These are phyloP conservation scores for Monosporascus sp. DNA, from an alignment of 2,329 filamentous ascomycete species.

Conservation along the genomic window DNA sequence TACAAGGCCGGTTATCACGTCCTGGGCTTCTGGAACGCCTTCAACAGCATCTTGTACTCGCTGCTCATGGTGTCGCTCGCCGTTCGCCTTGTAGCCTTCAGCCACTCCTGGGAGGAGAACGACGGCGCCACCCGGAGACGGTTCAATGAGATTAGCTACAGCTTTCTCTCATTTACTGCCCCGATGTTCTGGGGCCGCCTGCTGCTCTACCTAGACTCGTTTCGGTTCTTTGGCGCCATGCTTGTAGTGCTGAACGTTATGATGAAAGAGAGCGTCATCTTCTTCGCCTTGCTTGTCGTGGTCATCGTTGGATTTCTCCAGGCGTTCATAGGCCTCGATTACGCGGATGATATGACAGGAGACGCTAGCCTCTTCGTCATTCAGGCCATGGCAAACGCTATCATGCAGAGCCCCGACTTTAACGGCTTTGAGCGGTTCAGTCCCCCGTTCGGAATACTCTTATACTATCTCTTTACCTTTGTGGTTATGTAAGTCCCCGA, in stretches of 20 bases:
- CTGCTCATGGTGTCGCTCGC: conserved; percentile 75
- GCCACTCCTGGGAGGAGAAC: conserved; percentile 41
- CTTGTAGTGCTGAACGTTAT: conserved; percentile 92
- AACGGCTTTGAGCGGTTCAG: conserved; percentile 82
- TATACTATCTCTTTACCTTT: conserved; percentile 98
- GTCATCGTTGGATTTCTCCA: conserved; percentile 86
- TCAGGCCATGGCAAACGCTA: conserved; percentile 78
- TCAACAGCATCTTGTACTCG: conserved; percentile 79
- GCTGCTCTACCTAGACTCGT: conserved; percentile 84
- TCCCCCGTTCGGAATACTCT: conserved; percentile 85
- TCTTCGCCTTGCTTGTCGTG: conserved; percentile 84
- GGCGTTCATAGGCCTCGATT: conserved; percentile 87
- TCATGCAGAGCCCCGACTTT: conserved; percentile 92
- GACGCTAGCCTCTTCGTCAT: conserved; percentile 70
- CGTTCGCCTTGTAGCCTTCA: conserved; percentile 72
- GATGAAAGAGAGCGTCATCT: conserved; percentile 93
- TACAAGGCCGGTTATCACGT: conserved; percentile 93
- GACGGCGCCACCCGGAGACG: conserved; percentile 48
- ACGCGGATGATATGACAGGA: conserved; percentile 65
- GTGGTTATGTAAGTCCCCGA: conserved; percentile 69
- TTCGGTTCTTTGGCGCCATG: conserved; percentile 98
- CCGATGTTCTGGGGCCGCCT: conserved; percentile 97
- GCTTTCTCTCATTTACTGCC: conserved; percentile 86
- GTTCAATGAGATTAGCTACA: conserved; percentile 82
- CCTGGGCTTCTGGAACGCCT: conserved; percentile 93